These are phyloP conservation scores for Neofusicoccum ribis DNA, from an alignment of 2,329 filamentous ascomycete genomes.

Conservation along the genomic window DNA sequence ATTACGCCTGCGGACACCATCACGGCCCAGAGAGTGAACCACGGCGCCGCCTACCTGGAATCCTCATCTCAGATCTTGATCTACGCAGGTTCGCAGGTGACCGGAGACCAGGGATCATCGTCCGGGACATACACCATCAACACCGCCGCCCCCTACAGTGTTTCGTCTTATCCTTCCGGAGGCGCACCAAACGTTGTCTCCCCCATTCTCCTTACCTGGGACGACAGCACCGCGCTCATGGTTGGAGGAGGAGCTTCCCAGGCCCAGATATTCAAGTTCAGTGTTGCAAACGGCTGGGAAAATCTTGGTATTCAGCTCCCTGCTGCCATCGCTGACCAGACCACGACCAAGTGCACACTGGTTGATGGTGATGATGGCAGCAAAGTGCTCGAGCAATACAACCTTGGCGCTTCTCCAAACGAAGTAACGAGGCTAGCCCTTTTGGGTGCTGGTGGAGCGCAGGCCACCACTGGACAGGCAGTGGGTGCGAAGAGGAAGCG, in stretches of 20 bases:
- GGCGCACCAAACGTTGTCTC: conserved; percentile 61
- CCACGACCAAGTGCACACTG: conserved; percentile 62
- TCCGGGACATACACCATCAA: conserved; percentile 75
- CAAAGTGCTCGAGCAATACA: conserved; percentile 76
- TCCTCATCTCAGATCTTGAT: conserved; percentile 71
- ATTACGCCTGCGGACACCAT: conserved; percentile 53
- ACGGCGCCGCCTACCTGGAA: conserved; percentile 74
- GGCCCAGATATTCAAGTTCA: conserved; percentile 72
- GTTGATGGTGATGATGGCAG: conserved; percentile 73
- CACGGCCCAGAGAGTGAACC: conserved; percentile 66
- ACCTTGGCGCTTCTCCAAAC: conserved; percentile 74
- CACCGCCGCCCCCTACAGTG: conserved; percentile 63
- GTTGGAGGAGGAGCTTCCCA: conserved; percentile 71
- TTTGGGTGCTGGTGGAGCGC: conserved; percentile 58
- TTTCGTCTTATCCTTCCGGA: conserved; percentile 59
- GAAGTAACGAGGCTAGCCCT: conserved; percentile 69
- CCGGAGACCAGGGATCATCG: conserved; percentile 55
- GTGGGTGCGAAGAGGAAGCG: conserved; percentile 49
- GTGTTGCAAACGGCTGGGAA: conserved; percentile 62
- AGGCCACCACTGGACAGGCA: conserved; percentile 50
- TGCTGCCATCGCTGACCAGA: conserved; percentile 60
- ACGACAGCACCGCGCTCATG: conserved; percentile 68
- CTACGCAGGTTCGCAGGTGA: conserved; percentile 73
- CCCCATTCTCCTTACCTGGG: conserved; percentile 76
- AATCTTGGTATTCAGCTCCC: conserved; percentile 66